phyloP scores from a whole-genome alignment of 2,329 filamentous ascomycete species.

The Aspergillus amoenus region DNA sequence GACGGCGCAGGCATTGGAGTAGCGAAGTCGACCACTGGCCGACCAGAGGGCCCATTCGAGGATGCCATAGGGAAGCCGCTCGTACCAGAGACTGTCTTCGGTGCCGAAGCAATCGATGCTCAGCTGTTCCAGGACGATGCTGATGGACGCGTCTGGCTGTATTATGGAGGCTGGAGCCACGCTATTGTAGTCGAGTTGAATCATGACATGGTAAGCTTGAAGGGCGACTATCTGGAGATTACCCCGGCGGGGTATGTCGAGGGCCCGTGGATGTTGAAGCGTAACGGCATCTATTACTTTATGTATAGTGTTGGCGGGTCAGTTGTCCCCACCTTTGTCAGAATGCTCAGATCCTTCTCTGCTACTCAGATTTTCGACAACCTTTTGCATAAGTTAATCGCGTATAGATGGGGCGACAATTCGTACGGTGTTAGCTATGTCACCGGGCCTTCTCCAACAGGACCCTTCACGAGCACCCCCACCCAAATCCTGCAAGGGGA shows the following conservation, averaged over 20 bases:
- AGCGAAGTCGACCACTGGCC: constrained; percentile 31
- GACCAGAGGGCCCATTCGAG: constrained; percentile 41
- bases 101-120: constrained; percentile 51
- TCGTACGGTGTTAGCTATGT: constrained; percentile 49
- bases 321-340: constrained; percentile 5
- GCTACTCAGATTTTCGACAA: not conserved
- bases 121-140: constrained; percentile 48
- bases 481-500: constrained; percentile 38
- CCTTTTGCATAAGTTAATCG: constrained; percentile 1
- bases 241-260: constrained; percentile 50
- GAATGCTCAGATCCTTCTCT: not conserved
- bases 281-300: constrained; percentile 44
- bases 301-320: constrained; percentile 47
- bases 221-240: constrained; percentile 47
- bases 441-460: constrained; percentile 40
- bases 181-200: constrained; percentile 46
- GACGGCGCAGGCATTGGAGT: constrained; percentile 49
- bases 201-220: constrained; percentile 47
- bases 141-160: constrained; percentile 43
- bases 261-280: constrained; percentile 47
- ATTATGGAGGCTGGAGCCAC: constrained; percentile 47
- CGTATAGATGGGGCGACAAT: constrained; percentile 44
- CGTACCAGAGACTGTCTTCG: constrained; percentile 46
- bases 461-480: constrained; percentile 42
- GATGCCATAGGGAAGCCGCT: constrained; percentile 46